phyloP scores from a whole-genome alignment of 1,284 basidiomycete genomes.

The Irpex rosettiformis region DNA sequence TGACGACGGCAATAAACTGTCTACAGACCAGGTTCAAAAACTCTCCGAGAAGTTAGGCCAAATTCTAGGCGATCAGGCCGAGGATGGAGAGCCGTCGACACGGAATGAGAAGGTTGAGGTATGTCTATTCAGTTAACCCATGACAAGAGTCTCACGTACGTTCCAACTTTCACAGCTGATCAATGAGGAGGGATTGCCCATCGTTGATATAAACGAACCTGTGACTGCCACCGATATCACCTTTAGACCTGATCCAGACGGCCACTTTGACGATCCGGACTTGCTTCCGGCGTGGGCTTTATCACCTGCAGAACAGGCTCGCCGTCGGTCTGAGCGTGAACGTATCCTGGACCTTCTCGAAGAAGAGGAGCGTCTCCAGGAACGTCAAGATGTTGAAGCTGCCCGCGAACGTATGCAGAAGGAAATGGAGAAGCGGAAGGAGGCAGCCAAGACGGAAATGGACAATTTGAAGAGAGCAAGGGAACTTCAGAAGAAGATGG shows the following conservation, averaged over 20 bases:
- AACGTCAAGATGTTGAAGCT: constrained; percentile 36
- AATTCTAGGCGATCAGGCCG: constrained; percentile 47
- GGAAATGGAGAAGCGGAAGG: constrained; percentile 46
- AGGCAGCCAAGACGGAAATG: constrained; percentile 48
- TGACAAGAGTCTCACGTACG: constrained; percentile 16
- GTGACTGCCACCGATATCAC: constrained; percentile 25
- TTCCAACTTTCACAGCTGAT: constrained; percentile 41
- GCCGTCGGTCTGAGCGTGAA: constrained; percentile 51
- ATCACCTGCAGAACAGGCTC: constrained; percentile 43
- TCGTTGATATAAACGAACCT: constrained; percentile 74
- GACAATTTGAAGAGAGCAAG: constrained; percentile 49
- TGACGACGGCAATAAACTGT: constrained; percentile 33
- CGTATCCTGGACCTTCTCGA: constrained; percentile 66
- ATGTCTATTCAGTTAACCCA: constrained; percentile 26
- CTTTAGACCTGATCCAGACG: constrained; percentile 13
- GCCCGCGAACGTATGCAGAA: constrained; percentile 42
- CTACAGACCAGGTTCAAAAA: constrained; percentile 46
- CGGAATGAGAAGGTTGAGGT: constrained; percentile 62
- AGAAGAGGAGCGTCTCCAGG: constrained; percentile 56
- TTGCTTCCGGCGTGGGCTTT: constrained; percentile 47
- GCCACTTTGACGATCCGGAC: constrained; percentile 37
- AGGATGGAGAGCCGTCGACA: constrained; percentile 28
- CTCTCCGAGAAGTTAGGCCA: constrained; percentile 60
- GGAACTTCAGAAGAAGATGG: constrained; percentile 75
- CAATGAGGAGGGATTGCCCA: constrained; percentile 75